Conservation (phyloP, 2,329 filamentous ascomycete species). For the Dissoconium aciculare region DNA sequence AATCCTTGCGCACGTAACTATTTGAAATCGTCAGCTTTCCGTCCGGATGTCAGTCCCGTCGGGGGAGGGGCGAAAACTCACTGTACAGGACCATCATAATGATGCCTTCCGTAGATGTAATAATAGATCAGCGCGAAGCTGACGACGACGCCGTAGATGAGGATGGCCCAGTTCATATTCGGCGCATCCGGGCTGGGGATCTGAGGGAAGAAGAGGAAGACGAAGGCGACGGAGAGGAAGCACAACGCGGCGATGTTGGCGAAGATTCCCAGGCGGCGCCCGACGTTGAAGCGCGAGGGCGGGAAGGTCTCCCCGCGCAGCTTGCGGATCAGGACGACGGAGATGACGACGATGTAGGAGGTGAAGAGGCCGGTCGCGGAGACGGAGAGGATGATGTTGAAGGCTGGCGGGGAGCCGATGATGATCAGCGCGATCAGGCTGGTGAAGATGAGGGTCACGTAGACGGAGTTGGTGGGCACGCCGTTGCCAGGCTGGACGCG, state of each 20-base stretch:
- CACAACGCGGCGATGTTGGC: slow-evolving; percentile 12
- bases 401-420: slow-evolving; percentile 27
- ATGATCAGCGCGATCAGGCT: slow-evolving; percentile 23
- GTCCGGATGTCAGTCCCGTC: background rate
- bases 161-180: slow-evolving; percentile 20
- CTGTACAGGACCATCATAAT: slow-evolving; percentile 15
- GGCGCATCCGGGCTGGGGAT: slow-evolving; percentile 14
- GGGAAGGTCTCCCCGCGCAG: slow-evolving; percentile 13
- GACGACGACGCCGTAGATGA: slow-evolving; percentile 14
- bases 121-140: slow-evolving; percentile 12
- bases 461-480: slow-evolving; percentile 18
- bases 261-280: slow-evolving; percentile 19
- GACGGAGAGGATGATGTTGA: slow-evolving; percentile 30
- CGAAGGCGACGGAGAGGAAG: slow-evolving; percentile 11
- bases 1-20: slow-evolving; percentile 1
- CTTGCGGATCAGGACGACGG: slow-evolving; percentile 12
- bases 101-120: slow-evolving; percentile 9
- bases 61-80: slow-evolving; percentile 5
- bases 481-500: slow-evolving; percentile 14
- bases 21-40: background rate
- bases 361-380: slow-evolving; percentile 16
- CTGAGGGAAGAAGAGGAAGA: slow-evolving; percentile 16
- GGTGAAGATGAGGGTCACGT: slow-evolving; percentile 15
- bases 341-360: slow-evolving; percentile 14
- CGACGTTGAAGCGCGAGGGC: slow-evolving; percentile 13